Conservation (phyloP, 805 yeast genomes). For the Pichia thaimueangensis region DNA sequence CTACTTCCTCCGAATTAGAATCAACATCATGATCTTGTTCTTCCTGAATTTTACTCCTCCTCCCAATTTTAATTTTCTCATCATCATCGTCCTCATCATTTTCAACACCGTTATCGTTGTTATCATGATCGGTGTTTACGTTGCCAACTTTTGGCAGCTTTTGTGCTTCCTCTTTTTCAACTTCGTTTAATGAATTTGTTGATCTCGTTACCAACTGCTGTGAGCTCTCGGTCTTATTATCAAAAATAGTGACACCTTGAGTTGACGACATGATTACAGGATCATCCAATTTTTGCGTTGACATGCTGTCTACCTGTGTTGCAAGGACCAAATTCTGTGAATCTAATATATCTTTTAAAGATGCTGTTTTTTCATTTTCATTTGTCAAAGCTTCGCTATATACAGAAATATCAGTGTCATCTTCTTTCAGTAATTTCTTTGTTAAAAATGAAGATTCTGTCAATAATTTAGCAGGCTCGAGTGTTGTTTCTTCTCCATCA, state of each 20-base stretch:
- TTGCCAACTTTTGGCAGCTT: too few species aligned
- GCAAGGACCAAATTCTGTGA: slow-evolving; percentile 27
- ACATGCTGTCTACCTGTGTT: slow-evolving; percentile 25
- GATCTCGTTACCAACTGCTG: too few species aligned
- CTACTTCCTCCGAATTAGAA: slow-evolving; percentile 10
- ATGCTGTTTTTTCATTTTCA: background rate
- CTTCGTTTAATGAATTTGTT: too few species aligned
- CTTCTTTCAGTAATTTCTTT: slow-evolving; percentile 1
- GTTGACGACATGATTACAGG: background rate
- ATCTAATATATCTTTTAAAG: slow-evolving; percentile 20
- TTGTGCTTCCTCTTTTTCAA: too few species aligned
- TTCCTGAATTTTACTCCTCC: slow-evolving; percentile 4
- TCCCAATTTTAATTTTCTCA: slow-evolving; percentile 17
- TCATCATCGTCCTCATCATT: slow-evolving; percentile 17
- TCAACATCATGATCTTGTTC: slow-evolving; percentile 30
- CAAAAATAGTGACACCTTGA: too few species aligned
- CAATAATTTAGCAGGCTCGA: background rate
- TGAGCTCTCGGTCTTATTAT: too few species aligned
- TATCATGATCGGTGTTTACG: too few species aligned
- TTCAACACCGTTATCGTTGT: slow-evolving; percentile 14
- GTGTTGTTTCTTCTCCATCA: background rate
- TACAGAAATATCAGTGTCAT: background rate
- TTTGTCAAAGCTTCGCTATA: background rate
- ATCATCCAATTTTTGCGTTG: slow-evolving; percentile 5
- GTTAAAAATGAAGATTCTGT: slow-evolving; percentile 6